Evolutionary conservation across 441 rosid species (phyloP).

Genomic region (Sinapis alba): DNA sequence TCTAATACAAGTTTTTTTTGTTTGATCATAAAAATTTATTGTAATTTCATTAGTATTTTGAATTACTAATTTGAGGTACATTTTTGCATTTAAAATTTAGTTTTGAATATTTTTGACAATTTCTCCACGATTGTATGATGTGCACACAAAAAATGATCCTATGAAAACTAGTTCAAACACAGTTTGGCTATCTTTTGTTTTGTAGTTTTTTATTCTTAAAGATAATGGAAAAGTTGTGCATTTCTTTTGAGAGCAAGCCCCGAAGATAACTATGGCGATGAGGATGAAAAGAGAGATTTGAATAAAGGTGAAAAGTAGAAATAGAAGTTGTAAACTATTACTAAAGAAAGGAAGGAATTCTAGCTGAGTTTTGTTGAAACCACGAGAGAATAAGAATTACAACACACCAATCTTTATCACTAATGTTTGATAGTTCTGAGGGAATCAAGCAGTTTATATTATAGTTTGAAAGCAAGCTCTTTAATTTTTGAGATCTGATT

Average conservation of each 20-base stretch:
- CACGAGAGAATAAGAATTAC: conserved; percentile 29
- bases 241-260: conserved; percentile 31
- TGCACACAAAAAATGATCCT: too few species aligned
- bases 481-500: too few species aligned
- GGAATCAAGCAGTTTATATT: conserved; percentile 23
- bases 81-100: too few species aligned
- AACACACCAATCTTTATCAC: conserved; percentile 46
- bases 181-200: background rate
- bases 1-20: too few species aligned
- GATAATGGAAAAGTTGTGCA: background rate
- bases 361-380: conserved; percentile 25
- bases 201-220: background rate
- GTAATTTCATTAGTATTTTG: too few species aligned
- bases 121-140: too few species aligned
- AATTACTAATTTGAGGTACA: too few species aligned
- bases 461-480: too few species aligned
- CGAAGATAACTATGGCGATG: conserved; percentile 21
- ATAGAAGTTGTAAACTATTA: conserved; percentile 26
- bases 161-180: background rate
- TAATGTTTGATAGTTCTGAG: too few species aligned
- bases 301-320: conserved; percentile 7
- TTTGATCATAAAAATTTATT: too few species aligned
- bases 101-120: too few species aligned
- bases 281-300: conserved; percentile 21
- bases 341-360: conserved; percentile 9